Conservation (phyloP, 1,284 basidiomycete genomes). For the Ustilago shanxiensis region DNA sequence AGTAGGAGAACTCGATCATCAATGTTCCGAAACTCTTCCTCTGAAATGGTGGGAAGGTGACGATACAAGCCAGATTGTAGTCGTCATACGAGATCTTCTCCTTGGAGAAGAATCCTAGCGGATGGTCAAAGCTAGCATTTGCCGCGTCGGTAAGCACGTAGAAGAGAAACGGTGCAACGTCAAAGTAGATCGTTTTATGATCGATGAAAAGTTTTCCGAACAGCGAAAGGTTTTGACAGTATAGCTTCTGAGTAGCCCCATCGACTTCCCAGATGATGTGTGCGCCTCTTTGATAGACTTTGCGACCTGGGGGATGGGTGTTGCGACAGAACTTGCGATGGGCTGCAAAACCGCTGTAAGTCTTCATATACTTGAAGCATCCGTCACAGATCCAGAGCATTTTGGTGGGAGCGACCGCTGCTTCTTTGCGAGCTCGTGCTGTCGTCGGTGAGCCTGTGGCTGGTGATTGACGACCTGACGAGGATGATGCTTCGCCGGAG, state of each 20-base stretch:
- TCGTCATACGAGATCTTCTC: conserved; percentile 96
- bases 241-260: conserved; percentile 84
- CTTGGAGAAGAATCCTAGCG: conserved; percentile 96
- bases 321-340: conserved; percentile 78
- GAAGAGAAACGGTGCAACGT: conserved; percentile 79
- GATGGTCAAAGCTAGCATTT: conserved; percentile 81
- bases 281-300: conserved; percentile 90
- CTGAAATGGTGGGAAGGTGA: conserved; percentile 94
- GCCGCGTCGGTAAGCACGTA: conserved; percentile 89
- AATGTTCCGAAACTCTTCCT: conserved; percentile 91
- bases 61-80: conserved; percentile 96
- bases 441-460: conserved; percentile 6
- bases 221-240: conserved; percentile 92
- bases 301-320: conserved; percentile 85
- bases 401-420: conserved; percentile 12
- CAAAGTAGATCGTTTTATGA: conserved; percentile 96
- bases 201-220: conserved; percentile 99
- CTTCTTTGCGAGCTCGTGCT: conserved; percentile 19
- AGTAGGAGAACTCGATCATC: conserved; percentile 98
- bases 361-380: conserved; percentile 94
- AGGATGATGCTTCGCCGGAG: not conserved
- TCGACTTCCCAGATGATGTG: conserved; percentile 97
- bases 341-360: conserved; percentile 51
- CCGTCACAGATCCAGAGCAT: conserved; percentile 80
- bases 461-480: conserved; percentile 20